Conservation (phyloP, 2,329 filamentous ascomycete genomes). For the Fusarium kyushuense region DNA sequence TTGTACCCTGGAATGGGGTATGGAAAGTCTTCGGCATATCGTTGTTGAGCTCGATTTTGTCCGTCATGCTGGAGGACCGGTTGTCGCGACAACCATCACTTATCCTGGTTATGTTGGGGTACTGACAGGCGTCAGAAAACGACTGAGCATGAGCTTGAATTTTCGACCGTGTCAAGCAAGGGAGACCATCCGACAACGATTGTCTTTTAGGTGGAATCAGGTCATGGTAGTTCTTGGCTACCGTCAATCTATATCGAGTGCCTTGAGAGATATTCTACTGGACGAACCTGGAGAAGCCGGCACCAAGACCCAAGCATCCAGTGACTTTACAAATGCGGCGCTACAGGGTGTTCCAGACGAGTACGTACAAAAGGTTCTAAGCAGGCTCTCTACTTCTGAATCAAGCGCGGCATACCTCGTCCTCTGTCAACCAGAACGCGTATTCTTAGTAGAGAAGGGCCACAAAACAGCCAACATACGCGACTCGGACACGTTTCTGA, state of each 20-base stretch:
- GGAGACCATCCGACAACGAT: conserved; percentile 17
- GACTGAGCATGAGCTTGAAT: conserved; percentile 63
- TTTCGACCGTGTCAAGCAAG: conserved; percentile 54
- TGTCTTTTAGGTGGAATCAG: conserved; percentile 49
- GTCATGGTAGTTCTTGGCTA: conserved; percentile 44
- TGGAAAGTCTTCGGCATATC: conserved; percentile 62
- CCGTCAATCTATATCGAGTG: conserved; percentile 45
- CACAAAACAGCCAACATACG: conserved; percentile 37
- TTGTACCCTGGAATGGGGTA: conserved; percentile 67
- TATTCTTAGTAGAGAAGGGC: conserved; percentile 49
- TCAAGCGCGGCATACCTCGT: conserved; percentile 51
- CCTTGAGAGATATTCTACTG: conserved; percentile 42
- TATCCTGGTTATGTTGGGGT: conserved; percentile 65
- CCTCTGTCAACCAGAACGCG: conserved; percentile 44
- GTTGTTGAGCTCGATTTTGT: conserved; percentile 66
- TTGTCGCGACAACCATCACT: conserved; percentile 60
- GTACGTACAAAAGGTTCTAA: conserved; percentile 32
- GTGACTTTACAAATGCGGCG: not conserved
- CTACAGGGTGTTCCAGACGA: not conserved
- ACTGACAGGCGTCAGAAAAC: conserved; percentile 60
- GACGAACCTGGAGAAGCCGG: not conserved
- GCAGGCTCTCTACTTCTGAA: conserved; percentile 17
- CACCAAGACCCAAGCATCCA: fast-evolving
- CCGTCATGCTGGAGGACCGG: conserved; percentile 46
- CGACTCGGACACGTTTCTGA: conserved; percentile 41